Evolutionary conservation across 2,329 filamentous ascomycete genomes (phyloP).

Genomic region (Drechslerella coelobrocha): DNA sequence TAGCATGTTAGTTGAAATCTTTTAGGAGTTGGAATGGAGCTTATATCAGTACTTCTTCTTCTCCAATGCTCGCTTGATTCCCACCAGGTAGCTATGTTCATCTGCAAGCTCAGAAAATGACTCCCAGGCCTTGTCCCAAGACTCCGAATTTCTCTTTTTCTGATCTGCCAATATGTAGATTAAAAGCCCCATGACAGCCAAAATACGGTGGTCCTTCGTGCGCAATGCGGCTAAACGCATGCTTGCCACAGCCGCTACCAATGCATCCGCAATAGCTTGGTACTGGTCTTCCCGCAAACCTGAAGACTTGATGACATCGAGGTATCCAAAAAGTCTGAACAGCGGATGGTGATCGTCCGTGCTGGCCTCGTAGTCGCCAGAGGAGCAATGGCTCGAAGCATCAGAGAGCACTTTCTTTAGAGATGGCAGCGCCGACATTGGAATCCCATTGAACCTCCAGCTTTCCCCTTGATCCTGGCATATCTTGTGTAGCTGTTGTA

Average conservation of each 20-base stretch:
- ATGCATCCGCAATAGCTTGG: not conserved
- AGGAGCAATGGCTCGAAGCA: not conserved
- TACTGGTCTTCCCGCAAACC: constrained; percentile 5
- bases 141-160: constrained; percentile 8
- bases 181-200: constrained; percentile 21
- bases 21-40: not conserved
- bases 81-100: constrained; percentile 22
- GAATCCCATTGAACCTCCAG: constrained; percentile 20
- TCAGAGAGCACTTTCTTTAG: constrained; percentile 11
- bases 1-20: not conserved
- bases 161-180: constrained; percentile 18
- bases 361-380: constrained; percentile 25
- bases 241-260: constrained; percentile 4
- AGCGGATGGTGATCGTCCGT: constrained; percentile 21
- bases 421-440: constrained; percentile 7
- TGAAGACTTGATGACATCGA: constrained; percentile 20
- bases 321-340: constrained; percentile 25
- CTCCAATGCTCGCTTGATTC: constrained; percentile 23
- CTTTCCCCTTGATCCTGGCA: constrained; percentile 22
- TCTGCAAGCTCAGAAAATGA: constrained; percentile 15
- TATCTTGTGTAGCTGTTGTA: constrained; percentile 22
- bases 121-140: constrained; percentile 21
- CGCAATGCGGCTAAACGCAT: not conserved
- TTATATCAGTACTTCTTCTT: constrained; percentile 23
- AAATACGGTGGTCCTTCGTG: constrained; percentile 2